These are phyloP conservation scores for Yamadazyma conglobata DNA, from an alignment of 1,139 yeast species.

Conservation along the genomic window DNA sequence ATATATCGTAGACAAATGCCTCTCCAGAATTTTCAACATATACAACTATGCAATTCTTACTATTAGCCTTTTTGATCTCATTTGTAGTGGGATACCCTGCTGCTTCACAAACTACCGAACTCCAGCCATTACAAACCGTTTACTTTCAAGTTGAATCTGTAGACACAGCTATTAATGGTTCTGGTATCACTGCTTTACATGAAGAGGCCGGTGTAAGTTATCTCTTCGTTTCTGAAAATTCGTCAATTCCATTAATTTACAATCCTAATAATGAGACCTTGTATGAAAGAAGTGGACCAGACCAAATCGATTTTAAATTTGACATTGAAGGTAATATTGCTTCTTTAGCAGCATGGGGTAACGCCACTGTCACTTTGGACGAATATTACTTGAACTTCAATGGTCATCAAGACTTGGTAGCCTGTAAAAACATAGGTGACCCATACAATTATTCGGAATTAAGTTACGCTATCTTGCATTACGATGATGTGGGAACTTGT, in stretches of 20 bases:
- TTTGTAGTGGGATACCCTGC: not conserved
- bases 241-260: conserved; percentile 10
- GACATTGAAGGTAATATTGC: conserved; percentile 9
- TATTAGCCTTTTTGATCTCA: not conserved
- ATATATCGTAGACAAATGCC: too few relatives aligned
- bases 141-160: conserved; percentile 6
- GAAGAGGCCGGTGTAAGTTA: conserved; percentile 58
- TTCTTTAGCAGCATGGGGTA: conserved; percentile 16
- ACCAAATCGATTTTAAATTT: conserved; percentile 4
- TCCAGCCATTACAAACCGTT: conserved; percentile 4
- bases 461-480: conserved; percentile 21
- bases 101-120: conserved; percentile 14
- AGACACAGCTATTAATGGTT: conserved; percentile 18
- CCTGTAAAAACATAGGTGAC: conserved; percentile 39
- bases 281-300: conserved; percentile 1
- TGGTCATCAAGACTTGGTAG: conserved; percentile 35
- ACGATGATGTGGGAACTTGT: conserved; percentile 15
- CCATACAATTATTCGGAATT: conserved; percentile 37
- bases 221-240: conserved; percentile 28
- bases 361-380: conserved; percentile 1
- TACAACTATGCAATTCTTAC: too few relatives aligned
- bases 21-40: too few relatives aligned
- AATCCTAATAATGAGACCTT: conserved; percentile 4
- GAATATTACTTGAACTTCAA: conserved; percentile 23
- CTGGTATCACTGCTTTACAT: conserved; percentile 34